Base-by-base conservation (phyloP, 2,329 filamentous ascomycete species). In the Cercospora nicotianae region DNA sequence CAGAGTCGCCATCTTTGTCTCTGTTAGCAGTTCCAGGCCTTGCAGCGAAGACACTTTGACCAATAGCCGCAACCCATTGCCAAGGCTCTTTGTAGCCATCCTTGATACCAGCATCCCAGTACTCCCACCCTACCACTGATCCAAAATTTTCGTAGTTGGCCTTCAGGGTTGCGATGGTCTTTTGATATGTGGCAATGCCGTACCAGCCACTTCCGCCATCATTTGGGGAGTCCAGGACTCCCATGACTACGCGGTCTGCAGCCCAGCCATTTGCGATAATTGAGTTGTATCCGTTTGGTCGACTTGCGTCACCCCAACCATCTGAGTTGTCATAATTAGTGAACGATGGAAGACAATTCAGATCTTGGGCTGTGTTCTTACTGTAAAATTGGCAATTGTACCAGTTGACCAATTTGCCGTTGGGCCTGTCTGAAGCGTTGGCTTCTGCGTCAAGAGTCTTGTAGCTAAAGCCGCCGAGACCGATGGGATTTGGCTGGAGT, bases 321-420 rank as follows among this genome's bases (percentile, higher is more conserved):
- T 74, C 55, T 58, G 28, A 18, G 13, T 5, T 3, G 16, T 73
- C 26, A 8, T 26, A 26, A 26, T 26, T 26, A 26, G 23, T 26
- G 23, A 26, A 26, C 23, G 23, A 26, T 26, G 23, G 2, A 26
- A 26, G 23, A 26, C 23, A 4, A 26, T 2, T 26, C 23, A 3
- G 5, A 53, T 53, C 20, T 23, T 30, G 12, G 3, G 68, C 30
- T 57, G 5, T 28, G 4, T 28, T 10, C 13, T 57, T 31, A 58
- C 55, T 75, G 67, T 77, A 76, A 67, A 75, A 76, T 59, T 76
- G 75, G 1, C 69, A 72, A 58, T 77, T 77, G 58, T 72, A 77
- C 75, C 74, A 76, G 18, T 73, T 72, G 16, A 76, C 72, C 1
- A 76, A 60, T 53, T 74, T 75, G 51, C 76, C 73, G 33, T 75